Evolutionary conservation across 768 basidiomycete species (phyloP).

Genomic region (Pholiota microspora): DNA sequence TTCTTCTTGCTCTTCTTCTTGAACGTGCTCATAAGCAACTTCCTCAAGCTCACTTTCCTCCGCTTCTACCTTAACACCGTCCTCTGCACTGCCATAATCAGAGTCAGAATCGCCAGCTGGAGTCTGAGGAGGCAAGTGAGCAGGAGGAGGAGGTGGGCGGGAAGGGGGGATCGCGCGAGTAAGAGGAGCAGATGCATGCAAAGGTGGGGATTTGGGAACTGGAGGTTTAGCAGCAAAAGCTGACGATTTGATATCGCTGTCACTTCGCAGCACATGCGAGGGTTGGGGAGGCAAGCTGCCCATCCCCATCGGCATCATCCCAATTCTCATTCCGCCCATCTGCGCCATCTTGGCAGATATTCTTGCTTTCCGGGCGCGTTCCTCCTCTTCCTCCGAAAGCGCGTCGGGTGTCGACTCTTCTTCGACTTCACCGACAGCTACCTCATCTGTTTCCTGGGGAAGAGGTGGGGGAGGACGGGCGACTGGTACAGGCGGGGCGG

Average conservation of each 20-base stretch:
- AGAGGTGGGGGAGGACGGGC: conserved; percentile 35
- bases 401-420: conserved; percentile 25
- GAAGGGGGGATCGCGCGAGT: conserved; percentile 23
- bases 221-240: conserved; percentile 1
- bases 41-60: conserved; percentile 78
- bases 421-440: conserved; percentile 13
- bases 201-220: conserved; percentile 4
- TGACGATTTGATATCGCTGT: conserved; percentile 15
- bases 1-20: conserved; percentile 39
- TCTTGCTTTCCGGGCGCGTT: conserved; percentile 51
- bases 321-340: conserved; percentile 60
- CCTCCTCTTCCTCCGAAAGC: conserved; percentile 59
- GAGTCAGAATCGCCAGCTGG: conserved; percentile 33
- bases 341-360: conserved; percentile 52
- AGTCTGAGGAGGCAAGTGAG: conserved; percentile 19
- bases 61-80: conserved; percentile 62
- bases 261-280: conserved; percentile 25
- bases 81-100: conserved; percentile 51
- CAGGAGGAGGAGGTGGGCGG: conserved; percentile 26
- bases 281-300: conserved; percentile 29
- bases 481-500: conserved; percentile 46
- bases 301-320: conserved; percentile 47
- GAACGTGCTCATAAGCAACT: conserved; percentile 54
- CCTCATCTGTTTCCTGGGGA: conserved; percentile 26
- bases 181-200: conserved; percentile 14